Base-by-base conservation (phyloP, 768 basidiomycete genomes). In the Lactarius quietus region DNA sequence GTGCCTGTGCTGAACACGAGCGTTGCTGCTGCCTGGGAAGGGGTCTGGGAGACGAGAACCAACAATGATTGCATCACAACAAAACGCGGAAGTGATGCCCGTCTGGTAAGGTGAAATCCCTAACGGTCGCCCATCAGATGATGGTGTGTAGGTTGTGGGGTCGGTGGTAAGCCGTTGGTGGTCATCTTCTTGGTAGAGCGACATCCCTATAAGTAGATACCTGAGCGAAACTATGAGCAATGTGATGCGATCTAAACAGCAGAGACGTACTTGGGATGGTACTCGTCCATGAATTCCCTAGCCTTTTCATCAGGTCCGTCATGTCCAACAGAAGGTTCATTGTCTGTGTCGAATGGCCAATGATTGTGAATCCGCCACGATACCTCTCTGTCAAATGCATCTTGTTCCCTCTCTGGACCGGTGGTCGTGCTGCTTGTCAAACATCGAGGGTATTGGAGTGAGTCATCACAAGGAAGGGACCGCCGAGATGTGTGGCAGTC, bases 281-380 rank as follows among this genome's bases (percentile, higher is more conserved):
- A 89, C 64, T 92, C 91, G 68, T 92, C 90, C 9, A 92, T 73
- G 20, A 92, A 75, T 0, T 82, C 73, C 9, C 90, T 80, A 63
- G 87, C 84, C 56, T 86, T 83, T 71, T 91, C 90, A 18, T 92
- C 89, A 4, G 81, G 65, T 14, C 88, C 87, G 55, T 82, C 81
- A 4, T 84, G 81, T 6, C 82, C 85, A 64, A 81, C 75, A 0
- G 81, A 74, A 17, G 86, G 84, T 7, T 70, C 75, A 66, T 90
- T 88, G 62, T 92, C 89, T 8, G 76, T 71, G 69, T 92, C 90
- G 66, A 83, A 92, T 61, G 79, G 78, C 89, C 89, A 93, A 41
- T 82, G 82, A 66, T 87, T 85, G 48, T 79, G 76, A 3, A 87
- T 63, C 52, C 78, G 76, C 62, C 74, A 72, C 8, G 78, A 78